These are phyloP conservation scores for Chaetomium sp. DNA, from an alignment of 2,329 filamentous ascomycete genomes.

Conservation along the genomic window DNA sequence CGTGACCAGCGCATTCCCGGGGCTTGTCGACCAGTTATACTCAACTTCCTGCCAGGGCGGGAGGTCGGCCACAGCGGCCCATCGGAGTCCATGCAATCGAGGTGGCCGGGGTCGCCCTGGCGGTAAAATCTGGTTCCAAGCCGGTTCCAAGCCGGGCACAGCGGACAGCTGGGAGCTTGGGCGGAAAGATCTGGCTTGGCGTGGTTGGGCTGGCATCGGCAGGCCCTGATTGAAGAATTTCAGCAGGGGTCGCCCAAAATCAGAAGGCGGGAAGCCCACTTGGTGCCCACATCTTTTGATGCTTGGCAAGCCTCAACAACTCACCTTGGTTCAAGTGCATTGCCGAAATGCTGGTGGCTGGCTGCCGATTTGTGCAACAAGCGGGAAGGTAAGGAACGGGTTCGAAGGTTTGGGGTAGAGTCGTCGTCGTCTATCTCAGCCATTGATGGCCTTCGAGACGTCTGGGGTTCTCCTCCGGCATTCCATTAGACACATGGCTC, in stretches of 20 bases:
- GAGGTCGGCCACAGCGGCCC: neutral
- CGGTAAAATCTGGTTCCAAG: neutral
- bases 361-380: constrained; percentile 9
- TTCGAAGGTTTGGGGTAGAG: neutral
- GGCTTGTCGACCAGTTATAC: constrained; percentile 26
- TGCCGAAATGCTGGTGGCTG: constrained; percentile 24
- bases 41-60: neutral
- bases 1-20: constrained; percentile 24
- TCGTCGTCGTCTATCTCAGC: neutral
- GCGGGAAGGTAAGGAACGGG: neutral
- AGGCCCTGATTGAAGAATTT: neutral
- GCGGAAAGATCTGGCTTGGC: constrained; percentile 30
- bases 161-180: constrained; percentile 24
- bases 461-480: neutral
- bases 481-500: constrained; percentile 20
- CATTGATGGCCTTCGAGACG: neutral
- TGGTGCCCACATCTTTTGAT: constrained; percentile 24
- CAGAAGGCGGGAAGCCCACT: constrained; percentile 30
- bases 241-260: constrained; percentile 25
- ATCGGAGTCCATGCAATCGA: neutral
- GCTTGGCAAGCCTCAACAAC: constrained; percentile 2
- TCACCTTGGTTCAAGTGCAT: neutral
- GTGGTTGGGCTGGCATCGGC: constrained; percentile 25
- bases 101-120: constrained; percentile 23
- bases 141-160: no score